Evolutionary conservation across 441 rosid species (phyloP), one percentile per base, ranked within the genome.

Genomic region (Viola pubescens): DNA sequence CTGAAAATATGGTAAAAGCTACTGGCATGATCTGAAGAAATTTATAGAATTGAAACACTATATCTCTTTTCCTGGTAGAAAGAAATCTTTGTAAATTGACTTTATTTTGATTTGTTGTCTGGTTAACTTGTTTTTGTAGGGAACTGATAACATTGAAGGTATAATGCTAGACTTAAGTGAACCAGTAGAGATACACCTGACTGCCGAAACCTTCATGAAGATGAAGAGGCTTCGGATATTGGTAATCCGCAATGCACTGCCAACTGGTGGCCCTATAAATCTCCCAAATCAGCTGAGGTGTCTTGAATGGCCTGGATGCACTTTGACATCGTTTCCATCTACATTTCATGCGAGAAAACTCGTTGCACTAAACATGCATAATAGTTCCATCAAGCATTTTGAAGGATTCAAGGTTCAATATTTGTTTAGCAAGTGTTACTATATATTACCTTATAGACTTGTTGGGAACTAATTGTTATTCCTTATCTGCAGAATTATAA

Each of bases 221-320:
- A 46, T 26, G 69, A 56, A 9, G 54, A 69, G 9, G 10, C 53
- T 56, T 0, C 46, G 68, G 19, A 13, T 58, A 26, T 56, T 76
- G 34, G 13, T 60, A 41, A 48, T 9, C 45, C 12, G 42, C 41
- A 64, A 54, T 44, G 59, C 8, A 4, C 26, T 11, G 10, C 3
- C 52, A 38, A 3, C 46, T 4, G 58, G 14, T 37, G 52, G 46
- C 6, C 58, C 56, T 37, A 37, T 67, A 16, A 59, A 71, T 64
- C 70, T 71, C 11, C 54, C 67, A n/a, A 61, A 57, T 54, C 62
- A 52, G 14, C 58, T 71, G 54, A 55, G 60, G 56, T 62, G 62
- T 45, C 55, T 66, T 16, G 66, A 65, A 58, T 71, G 75, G 75
- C 60, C 57, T 37, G 61, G 11, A 42, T 71, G 56, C 12, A 67